phyloP scores from a whole-genome alignment of 257 asterid genomes.

The Henckelia pumila region DNA sequence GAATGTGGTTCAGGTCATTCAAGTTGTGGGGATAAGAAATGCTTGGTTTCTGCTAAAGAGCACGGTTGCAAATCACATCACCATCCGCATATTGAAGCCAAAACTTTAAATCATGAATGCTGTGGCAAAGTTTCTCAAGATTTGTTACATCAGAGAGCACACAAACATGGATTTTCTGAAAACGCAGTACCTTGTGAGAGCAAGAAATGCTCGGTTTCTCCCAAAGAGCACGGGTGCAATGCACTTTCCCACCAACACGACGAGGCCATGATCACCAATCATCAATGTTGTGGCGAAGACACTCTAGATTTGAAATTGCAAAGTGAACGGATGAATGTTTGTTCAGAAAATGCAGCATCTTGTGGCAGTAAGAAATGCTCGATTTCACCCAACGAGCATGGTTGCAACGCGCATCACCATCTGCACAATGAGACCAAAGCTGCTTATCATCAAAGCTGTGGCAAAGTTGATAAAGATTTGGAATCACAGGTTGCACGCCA shows the following conservation, averaged over 20 bases:
- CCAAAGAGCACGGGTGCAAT: constrained; percentile 1
- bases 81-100: constrained; percentile 12
- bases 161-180: constrained; percentile 19
- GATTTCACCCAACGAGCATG: constrained; percentile 8
- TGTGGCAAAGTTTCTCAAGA: constrained; percentile 12
- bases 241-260: no score
- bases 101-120: constrained; percentile 10
- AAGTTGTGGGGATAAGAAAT: constrained; percentile 19
- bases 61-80: constrained; percentile 14
- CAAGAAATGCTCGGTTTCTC: neutral
- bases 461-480: neutral
- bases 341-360: neutral
- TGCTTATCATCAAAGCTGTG: constrained; percentile 19
- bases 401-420: neutral
- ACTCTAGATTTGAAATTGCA: constrained; percentile 14
- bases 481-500: constrained; percentile 18
- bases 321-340: constrained; percentile 11
- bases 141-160: constrained; percentile 12
- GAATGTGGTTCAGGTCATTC: constrained; percentile 6
- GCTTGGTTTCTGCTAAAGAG: constrained; percentile 20
- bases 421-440: constrained; percentile 1
- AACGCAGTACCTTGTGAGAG: constrained; percentile 1
- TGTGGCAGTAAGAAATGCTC: constrained; percentile 7
- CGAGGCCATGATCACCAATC: neutral
- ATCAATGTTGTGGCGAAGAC: neutral